Evolutionary conservation across 306 rosid species (phyloP), one percentile per base, ranked within the genome.

Genomic region (Astragalus glycyphyllos): DNA sequence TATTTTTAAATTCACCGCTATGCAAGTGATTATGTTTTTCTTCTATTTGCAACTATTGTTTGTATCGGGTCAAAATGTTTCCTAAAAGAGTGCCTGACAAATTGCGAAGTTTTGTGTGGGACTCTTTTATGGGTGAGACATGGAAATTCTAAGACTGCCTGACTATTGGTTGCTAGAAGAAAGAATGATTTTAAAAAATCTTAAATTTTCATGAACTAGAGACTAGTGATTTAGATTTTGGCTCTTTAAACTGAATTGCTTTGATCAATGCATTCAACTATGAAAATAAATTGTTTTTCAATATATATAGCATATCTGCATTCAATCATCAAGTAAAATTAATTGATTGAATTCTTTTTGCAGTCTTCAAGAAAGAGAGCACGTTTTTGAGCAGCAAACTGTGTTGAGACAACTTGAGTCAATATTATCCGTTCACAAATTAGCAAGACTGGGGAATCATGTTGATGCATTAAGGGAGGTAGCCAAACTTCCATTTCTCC

Each of bases 351-450:
- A 63, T 72, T 40, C 38, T 32, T 63, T 76, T 35, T 90, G 80
- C 91, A 94, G 99, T 80, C 82, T 83, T 78, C 96, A 82, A 78
- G 99, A 94, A 85, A 86, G 97, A 81, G 96, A 87, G 63, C 74
- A 75, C 71, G 96, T 94, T 77, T 77, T 84, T 69, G 96, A 80
- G 73, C 99, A 91, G 81, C 96, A 89, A 79, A 86, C 86, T 40
- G 95, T 91, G 73, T 84, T 94, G 79, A 85, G 97, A 81, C 97
- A 94, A 79, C 96, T 94, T 55, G 99, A 94, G 84, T 90, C 92
- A 47, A 76, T 94, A 78, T 76, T 89, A 71, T 89, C 96, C 40
- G 81, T 91, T 75, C 91, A 94, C 85, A 91, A 94, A 86, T 83
- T 87, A 79, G 86, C 96, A 61, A 94, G 88, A 87, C 62, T 75